These are phyloP conservation scores for Backusella sp. DNA, from an alignment of 192 early-diverging fungal species.

Conservation along the genomic window DNA sequence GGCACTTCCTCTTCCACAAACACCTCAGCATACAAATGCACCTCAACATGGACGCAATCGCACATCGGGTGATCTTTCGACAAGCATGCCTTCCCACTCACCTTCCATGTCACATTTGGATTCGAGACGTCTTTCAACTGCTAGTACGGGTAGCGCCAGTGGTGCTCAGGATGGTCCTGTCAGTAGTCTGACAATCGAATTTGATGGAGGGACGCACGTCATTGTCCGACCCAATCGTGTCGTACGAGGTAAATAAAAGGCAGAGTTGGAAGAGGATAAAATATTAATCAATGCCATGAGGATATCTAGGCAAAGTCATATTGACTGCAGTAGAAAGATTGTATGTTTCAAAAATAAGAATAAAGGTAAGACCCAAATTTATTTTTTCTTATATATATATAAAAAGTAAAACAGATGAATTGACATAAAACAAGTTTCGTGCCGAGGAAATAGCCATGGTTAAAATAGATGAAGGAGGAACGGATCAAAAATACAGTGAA, in stretches of 20 bases:
- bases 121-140: background rate
- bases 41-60: background rate
- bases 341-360: slow-evolving; percentile 34
- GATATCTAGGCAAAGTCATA: slow-evolving; percentile 26
- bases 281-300: background rate
- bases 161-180: background rate
- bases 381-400: background rate
- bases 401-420: background rate
- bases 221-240: slow-evolving; percentile 39
- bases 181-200: slow-evolving; percentile 27
- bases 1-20: background rate
- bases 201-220: slow-evolving; percentile 40
- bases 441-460: slow-evolving; percentile 37
- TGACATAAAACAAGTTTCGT: slow-evolving; percentile 21
- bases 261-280: background rate
- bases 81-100: background rate
- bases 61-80: background rate
- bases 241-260: slow-evolving; percentile 29
- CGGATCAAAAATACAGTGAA: slow-evolving; percentile 22
- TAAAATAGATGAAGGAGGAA: slow-evolving; percentile 21
- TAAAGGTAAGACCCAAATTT: slow-evolving; percentile 26
- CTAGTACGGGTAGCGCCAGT: background rate
- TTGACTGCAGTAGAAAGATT: slow-evolving; percentile 28
- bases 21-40: slow-evolving; percentile 11
- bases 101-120: background rate